Conservation (phyloP, 441 rosid species). For the Biscutella auriculata region DNA sequence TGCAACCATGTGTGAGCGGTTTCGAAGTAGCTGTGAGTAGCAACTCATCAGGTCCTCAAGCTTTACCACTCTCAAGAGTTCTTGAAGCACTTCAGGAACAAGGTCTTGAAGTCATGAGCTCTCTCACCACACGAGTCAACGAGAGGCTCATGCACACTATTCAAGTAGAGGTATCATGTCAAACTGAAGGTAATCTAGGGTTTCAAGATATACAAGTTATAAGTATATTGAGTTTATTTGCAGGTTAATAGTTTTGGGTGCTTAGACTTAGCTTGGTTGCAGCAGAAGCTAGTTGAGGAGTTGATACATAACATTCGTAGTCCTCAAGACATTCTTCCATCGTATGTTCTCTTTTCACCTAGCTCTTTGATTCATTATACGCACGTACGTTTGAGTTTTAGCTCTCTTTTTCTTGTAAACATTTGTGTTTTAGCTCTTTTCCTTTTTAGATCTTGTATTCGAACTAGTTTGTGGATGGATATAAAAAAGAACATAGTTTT, state of each 20-base stretch:
- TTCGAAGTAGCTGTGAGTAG: slow-evolving; percentile 40
- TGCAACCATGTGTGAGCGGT: slow-evolving; percentile 44
- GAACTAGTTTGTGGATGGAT: slow-evolving; percentile 1
- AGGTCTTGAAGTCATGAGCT: slow-evolving; percentile 44
- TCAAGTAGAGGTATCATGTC: slow-evolving; percentile 40
- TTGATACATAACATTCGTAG: slow-evolving; percentile 3
- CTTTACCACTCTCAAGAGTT: slow-evolving; percentile 44
- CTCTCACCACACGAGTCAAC: slow-evolving; percentile 45
- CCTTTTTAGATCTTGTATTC: not conserved
- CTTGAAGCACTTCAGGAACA: slow-evolving; percentile 35
- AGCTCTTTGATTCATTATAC: not conserved
- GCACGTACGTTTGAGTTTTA: not conserved
- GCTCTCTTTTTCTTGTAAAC: not conserved
- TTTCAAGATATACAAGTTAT: not conserved
- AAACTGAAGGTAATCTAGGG: not conserved
- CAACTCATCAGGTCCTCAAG: slow-evolving; percentile 25
- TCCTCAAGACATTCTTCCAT: slow-evolving; percentile 4
- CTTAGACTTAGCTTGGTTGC: slow-evolving; percentile 29
- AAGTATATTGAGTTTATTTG: not conserved
- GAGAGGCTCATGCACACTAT: slow-evolving; percentile 41
- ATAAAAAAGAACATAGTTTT: not conserved
- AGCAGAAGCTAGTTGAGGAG: slow-evolving; percentile 30
- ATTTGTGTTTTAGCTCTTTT: not conserved
- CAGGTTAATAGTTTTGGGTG: slow-evolving; percentile 30
- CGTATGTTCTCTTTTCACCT: slow-evolving; percentile 3